Conservation (phyloP, 495 filamentous ascomycete species). For the Xylaria sp. region DNA sequence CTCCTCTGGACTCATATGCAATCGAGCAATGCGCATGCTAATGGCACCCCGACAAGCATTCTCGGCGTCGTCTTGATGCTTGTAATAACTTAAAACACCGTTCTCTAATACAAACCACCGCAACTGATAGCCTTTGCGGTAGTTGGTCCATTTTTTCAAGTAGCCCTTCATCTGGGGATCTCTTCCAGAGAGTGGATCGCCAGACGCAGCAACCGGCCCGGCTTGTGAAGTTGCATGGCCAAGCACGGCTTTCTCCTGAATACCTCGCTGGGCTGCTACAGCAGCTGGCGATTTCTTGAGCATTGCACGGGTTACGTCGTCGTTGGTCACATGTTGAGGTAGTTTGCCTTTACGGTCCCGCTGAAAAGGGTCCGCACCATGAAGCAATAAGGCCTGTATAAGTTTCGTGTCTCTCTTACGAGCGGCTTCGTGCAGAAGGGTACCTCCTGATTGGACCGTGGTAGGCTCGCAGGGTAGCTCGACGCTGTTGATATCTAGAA, state of each 20-base stretch:
- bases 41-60: conserved; percentile 96
- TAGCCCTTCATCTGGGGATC: conserved; percentile 98
- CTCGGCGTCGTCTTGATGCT: conserved; percentile 95
- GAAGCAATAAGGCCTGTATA: conserved; percentile 86
- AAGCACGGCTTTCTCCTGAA: conserved; percentile 94
- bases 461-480: conserved; percentile 84
- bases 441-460: conserved; percentile 80
- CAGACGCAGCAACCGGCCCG: conserved; percentile 58
- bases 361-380: conserved; percentile 97
- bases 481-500: conserved; percentile 87
- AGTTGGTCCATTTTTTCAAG: conserved; percentile 99
- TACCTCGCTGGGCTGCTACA: conserved; percentile 89
- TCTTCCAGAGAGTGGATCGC: conserved; percentile 76
- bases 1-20: conserved; percentile 95
- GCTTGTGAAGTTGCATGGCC: conserved; percentile 73
- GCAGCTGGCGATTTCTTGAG: conserved; percentile 94
- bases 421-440: conserved; percentile 91
- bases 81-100: conserved; percentile 97
- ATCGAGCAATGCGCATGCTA: conserved; percentile 94
- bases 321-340: conserved; percentile 96
- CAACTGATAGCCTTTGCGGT: conserved; percentile 93
- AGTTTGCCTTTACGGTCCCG: conserved; percentile 94
- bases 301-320: conserved; percentile 84
- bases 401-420: conserved; percentile 82
- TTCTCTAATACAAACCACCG: conserved; percentile 98